Evolutionary conservation across 345 rosid genomes (phyloP).

Genomic region (Eucalyptus sp.): DNA sequence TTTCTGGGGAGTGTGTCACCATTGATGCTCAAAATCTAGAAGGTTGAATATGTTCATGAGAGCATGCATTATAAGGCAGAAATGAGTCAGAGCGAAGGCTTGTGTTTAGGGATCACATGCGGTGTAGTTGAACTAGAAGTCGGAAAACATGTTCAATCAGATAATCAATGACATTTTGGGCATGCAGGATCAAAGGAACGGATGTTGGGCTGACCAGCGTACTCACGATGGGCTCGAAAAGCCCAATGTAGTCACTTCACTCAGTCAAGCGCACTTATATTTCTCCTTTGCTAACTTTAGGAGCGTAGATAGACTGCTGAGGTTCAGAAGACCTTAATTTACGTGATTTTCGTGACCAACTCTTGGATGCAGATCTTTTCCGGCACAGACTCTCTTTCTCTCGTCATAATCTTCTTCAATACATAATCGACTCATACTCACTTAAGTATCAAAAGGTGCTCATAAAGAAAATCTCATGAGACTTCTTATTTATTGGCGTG

Average conservation of each 20-base stretch:
- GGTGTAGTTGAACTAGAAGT: neutral
- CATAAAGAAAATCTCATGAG: neutral
- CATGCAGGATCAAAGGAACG: neutral
- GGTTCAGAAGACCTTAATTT: neutral
- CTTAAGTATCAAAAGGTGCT: neutral
- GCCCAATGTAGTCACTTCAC: neutral
- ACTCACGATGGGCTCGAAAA: neutral
- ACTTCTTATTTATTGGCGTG: neutral
- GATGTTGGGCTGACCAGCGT: neutral
- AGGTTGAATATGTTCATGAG: neutral
- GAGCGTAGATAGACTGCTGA: neutral
- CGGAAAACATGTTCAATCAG: neutral
- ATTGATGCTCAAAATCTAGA: neutral
- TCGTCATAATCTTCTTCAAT: neutral
- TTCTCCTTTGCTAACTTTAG: neutral
- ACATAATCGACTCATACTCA: neutral
- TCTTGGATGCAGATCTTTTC: neutral
- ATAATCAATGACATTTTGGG: neutral
- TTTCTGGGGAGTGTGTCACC: neutral
- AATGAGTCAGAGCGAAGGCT: neutral
- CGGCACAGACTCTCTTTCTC: neutral
- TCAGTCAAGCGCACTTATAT: neutral
- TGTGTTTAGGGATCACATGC: neutral
- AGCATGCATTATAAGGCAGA: neutral
- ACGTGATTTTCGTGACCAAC: neutral